Evolutionary conservation across 768 basidiomycete species (phyloP), one percentile per base, ranked within the genome.

Genomic region (Rhizopogon salebrosus): DNA sequence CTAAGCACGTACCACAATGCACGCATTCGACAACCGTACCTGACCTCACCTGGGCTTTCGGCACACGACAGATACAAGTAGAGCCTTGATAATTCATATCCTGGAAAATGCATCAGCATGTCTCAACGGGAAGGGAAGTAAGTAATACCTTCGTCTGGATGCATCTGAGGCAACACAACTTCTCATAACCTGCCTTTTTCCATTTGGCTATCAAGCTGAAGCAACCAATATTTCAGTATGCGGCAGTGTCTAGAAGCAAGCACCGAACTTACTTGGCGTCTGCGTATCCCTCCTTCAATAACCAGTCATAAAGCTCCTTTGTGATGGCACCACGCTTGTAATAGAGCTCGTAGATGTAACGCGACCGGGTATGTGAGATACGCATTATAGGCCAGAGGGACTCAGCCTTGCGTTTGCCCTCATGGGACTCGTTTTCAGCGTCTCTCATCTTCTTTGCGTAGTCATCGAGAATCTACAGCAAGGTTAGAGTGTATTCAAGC

Each of bases 11-110:
- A 95, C 95, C 95, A 69, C 95, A 98, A 65, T 98, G 94, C 42
- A 92, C 89, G 71, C 95, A 99, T 69, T 99, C 93, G 1, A 98
- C 95, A 29, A 98, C 75, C 3, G 91, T 94, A 6, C 94, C 95
- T 48, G 80, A 75, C 51, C 92, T 88, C 23, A 99, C 80, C 64
- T 94, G 88, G 4, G 91, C 87, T 68, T 98, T 99, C 4, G 97
- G 97, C 46, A 98, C 95, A 56, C 97, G 81, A 69, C 97, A 99
- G 42, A 99, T 89, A 70, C 97, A 99, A 29, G 97, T 97, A 20
- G 93, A 95, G 10, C 95, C 97, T 75, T 94, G 89, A 64, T 98
- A 98, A 72, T 98, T 98, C 95, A 98, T 98, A 69, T 98, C 97
- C 93, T 95, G 54, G 35, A 48, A 24, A 6, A 23, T 31, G 31